Evolutionary conservation across 306 rosid species (phyloP).

Genomic region (Begonia peltatifolia): DNA sequence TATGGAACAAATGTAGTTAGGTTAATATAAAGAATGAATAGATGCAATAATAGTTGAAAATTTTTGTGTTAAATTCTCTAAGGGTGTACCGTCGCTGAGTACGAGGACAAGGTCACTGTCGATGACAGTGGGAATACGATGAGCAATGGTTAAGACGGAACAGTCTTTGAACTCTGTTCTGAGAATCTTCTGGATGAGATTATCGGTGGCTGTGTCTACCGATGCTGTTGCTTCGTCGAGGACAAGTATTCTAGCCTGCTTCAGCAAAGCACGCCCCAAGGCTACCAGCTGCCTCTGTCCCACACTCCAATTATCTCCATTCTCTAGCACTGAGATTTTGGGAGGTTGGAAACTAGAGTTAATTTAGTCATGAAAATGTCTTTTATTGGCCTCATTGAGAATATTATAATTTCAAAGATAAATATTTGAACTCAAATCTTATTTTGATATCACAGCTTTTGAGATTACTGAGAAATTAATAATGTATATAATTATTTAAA

Average conservation of each 20-base stretch:
- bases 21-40: too few species aligned
- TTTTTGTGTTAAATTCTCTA: neutral
- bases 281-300: constrained; percentile 97
- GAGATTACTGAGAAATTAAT: neutral
- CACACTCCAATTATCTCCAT: constrained; percentile 99
- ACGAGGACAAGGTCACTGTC: constrained; percentile 82
- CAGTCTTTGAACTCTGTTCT: constrained; percentile 70
- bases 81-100: constrained; percentile 72
- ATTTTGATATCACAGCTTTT: too few species aligned
- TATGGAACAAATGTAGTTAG: too few species aligned
- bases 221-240: constrained; percentile 99
- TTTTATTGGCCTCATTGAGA: too few species aligned
- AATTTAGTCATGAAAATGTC: too few species aligned
- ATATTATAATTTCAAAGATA: too few species aligned
- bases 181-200: constrained; percentile 78
- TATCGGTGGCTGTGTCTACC: constrained; percentile 86
- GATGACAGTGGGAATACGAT: constrained; percentile 88
- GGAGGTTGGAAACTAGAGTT: neutral
- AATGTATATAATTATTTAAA: too few species aligned
- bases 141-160: constrained; percentile 84
- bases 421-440: too few species aligned
- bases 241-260: constrained; percentile 86
- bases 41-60: too few species aligned
- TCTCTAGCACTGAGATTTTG: constrained; percentile 69
- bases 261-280: constrained; percentile 82